Percentiles rank a stretch among this genome's conserved stretches.
These are phyloP conservation scores for Termitomyces sp. DNA, from an alignment of 768 basidiomycete species.

Conservation along the genomic window DNA sequence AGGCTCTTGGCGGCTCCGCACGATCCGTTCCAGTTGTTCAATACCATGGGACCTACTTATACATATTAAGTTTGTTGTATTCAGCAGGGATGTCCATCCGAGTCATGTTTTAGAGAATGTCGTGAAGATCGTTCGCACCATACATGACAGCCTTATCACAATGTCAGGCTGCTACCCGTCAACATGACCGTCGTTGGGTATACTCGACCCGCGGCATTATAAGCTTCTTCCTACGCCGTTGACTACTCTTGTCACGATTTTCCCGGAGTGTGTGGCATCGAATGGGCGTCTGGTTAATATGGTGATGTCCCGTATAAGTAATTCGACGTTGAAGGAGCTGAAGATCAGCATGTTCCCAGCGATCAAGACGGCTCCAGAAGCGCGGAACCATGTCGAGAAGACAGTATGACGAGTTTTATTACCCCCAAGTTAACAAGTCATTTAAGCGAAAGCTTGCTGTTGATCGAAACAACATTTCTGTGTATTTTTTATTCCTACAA, in stretches of 20 bases:
- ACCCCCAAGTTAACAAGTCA: neutral
- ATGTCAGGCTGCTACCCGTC: no score
- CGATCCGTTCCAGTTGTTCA: no score
- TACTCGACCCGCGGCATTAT: no score
- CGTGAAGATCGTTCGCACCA: no score
- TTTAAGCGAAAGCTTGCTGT: neutral
- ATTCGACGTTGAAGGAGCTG: neutral
- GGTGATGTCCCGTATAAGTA: neutral
- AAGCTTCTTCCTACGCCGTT: conserved; percentile 1
- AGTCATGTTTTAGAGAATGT: no score
- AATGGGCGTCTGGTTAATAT: neutral
- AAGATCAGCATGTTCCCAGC: neutral
- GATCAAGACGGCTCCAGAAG: neutral
- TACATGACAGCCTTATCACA: no score
- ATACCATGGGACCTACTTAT: conserved; percentile 2
- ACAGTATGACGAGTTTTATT: neutral
- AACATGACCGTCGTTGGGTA: no score
- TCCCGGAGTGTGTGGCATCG: neutral
- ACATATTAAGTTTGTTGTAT: no score
- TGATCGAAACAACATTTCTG: neutral
- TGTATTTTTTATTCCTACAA: neutral
- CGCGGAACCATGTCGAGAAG: neutral
- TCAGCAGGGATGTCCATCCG: no score
- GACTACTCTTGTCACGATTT: no score
- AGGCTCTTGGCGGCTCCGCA: conserved; percentile 1